These are phyloP conservation scores for Termitomyces sp. DNA, from an alignment of 768 basidiomycete genomes.

Conservation along the genomic window DNA sequence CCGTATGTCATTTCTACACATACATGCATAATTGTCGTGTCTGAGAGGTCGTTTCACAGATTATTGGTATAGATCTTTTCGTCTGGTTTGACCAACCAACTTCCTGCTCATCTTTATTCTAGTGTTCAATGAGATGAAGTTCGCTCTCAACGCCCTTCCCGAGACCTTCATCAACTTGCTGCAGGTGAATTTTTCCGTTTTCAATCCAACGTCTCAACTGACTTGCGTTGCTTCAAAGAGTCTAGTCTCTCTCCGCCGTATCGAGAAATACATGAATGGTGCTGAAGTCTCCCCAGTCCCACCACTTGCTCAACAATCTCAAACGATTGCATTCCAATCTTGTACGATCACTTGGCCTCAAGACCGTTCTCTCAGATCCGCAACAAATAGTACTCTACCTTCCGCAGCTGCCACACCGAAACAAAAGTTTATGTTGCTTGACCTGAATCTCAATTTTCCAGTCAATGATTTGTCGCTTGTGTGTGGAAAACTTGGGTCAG, in stretches of 20 bases:
- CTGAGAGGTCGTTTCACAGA: slow-evolving; percentile 18
- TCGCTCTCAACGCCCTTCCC: slow-evolving; percentile 80
- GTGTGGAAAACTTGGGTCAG: slow-evolving; percentile 86
- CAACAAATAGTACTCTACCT: slow-evolving; percentile 32
- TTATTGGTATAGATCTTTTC: slow-evolving; percentile 28
- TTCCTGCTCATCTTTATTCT: neutral
- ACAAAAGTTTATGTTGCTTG: slow-evolving; percentile 75
- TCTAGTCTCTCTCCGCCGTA: slow-evolving; percentile 81
- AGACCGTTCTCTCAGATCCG: slow-evolving; percentile 42
- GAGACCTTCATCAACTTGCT: slow-evolving; percentile 89
- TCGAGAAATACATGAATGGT: slow-evolving; percentile 81
- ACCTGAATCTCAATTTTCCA: slow-evolving; percentile 75
- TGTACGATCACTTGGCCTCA: slow-evolving; percentile 91
- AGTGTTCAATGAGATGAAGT: slow-evolving; percentile 89
- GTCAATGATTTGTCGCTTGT: slow-evolving; percentile 73
- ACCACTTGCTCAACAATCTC: slow-evolving; percentile 50
- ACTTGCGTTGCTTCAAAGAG: slow-evolving; percentile 32
- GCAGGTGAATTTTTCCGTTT: slow-evolving; percentile 40
- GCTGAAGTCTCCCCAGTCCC: slow-evolving; percentile 65
- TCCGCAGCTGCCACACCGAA: slow-evolving; percentile 68
- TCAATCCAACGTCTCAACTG: neutral
- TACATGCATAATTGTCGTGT: neutral
- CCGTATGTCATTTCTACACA: slow-evolving; percentile 31
- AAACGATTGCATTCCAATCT: slow-evolving; percentile 68
- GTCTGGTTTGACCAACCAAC: neutral